Base-by-base conservation (phyloP, 148 eudicot genomes). In the Camellia sinensis region DNA sequence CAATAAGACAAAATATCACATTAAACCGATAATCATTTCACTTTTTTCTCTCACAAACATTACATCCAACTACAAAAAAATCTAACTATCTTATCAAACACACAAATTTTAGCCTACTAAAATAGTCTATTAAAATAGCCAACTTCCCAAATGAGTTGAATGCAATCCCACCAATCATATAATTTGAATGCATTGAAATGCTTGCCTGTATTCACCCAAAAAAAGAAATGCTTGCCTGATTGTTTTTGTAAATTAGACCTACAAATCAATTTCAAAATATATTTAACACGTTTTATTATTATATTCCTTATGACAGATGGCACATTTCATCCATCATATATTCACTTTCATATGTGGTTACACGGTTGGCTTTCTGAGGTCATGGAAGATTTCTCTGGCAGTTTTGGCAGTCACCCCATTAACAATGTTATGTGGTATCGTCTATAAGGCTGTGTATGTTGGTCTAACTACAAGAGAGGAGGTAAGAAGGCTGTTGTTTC, bases 341-440 rank as follows among this genome's bases (percentile, higher is more conserved):
- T 87, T 80, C 48, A 87, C 86, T 22, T 87, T 87, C 75, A 76
- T 87, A 57, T 75, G 82, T 63, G 90, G 90, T 52, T 87, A 87
- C 54, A 13, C 7, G 5, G 88, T 87, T 57, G 90, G 90, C 13
- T 87, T 87, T 60, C 2, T 54, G 37, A 81, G 71, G 75, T 83
- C 88, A 4, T 65, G 80, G 84, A 85, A 85, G 85, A 75, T 88
- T 63, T 83, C 90, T n/a, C 76, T 88, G 67, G 88, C 85, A 43
- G 86, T 85, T 83, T 74, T 88, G 66, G 90, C 88, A 69, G 90
- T 88, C 43, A 88, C 90, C 2, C 90, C 90, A 9, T 52, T 88
- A 60, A 85, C 90, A 3, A 88, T 88, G 90, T 88, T 88, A 60
- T 88, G 90, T 71, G 90, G 90, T 11, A 74, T 88, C 48, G 88